These are phyloP conservation scores for Luzula sylvatica DNA, from an alignment of 176 grass and related monocot species.

Conservation along the genomic window DNA sequence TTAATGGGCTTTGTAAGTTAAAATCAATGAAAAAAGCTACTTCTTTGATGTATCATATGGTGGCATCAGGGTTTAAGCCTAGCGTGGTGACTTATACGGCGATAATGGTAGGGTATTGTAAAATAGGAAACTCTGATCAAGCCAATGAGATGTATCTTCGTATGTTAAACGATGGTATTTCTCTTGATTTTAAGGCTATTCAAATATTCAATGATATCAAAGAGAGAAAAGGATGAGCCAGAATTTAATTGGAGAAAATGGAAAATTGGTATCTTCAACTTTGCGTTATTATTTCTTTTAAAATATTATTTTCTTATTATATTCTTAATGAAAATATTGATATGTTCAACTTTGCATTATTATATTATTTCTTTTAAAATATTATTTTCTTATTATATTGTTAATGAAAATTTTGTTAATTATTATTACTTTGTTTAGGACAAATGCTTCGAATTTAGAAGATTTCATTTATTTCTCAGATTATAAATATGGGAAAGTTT, in stretches of 20 bases:
- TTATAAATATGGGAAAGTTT: too few relatives aligned
- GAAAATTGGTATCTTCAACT: background rate
- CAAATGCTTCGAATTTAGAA: too few relatives aligned
- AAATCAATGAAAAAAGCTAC: constrained; percentile 38
- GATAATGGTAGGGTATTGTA: constrained; percentile 41
- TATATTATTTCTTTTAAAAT: too few relatives aligned
- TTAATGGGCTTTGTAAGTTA: constrained; percentile 49
- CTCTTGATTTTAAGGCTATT: constrained; percentile 33
- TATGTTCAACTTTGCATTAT: too few relatives aligned
- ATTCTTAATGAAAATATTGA: too few relatives aligned
- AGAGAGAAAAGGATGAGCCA: background rate
- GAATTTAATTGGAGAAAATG: background rate
- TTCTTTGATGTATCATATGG: constrained; percentile 51
- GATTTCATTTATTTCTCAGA: too few relatives aligned
- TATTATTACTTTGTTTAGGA: too few relatives aligned
- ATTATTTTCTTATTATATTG: too few relatives aligned
- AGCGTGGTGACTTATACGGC: constrained; percentile 57
- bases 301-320: too few relatives aligned
- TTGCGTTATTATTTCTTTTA: too few relatives aligned
- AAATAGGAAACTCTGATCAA: constrained; percentile 25
- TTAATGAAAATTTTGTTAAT: too few relatives aligned
- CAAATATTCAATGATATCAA: constrained; percentile 24
- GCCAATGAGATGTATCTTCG: constrained; percentile 19
- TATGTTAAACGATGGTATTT: constrained; percentile 42
- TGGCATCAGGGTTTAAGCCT: constrained; percentile 25